Base-by-base conservation (phyloP, 2,329 filamentous ascomycete species). In the Hypomyces rosellus region DNA sequence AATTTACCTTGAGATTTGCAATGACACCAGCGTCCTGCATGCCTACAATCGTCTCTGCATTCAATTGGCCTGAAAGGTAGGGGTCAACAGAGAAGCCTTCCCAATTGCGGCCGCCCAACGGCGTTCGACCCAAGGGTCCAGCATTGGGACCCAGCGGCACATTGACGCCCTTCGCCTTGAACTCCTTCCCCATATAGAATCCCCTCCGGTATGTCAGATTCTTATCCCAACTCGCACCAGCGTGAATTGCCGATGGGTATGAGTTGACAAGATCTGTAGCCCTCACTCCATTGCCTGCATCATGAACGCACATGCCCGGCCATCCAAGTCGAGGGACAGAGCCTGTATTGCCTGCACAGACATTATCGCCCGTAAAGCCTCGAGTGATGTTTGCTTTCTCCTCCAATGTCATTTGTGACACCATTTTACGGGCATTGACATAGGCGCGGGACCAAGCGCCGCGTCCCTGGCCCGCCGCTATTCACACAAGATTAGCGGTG, bases 11-110 rank as follows among this genome's bases (percentile, higher is more conserved):
- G 74, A 74, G 82, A 70, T 84, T 88, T 50, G 89, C 87, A 64
- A 95, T 86, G 36, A 92, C 82, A 59, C 88, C 88, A 3, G 84
- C 82, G 60, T 84, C 81, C 63, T 93, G 88, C 47, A 89, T 87
- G 30, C 87, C 88, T 55, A 79, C 75, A 58, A 92, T 80, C 1
- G 85, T 86, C 60, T 88, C 78, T n/a, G 79, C 79, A 52, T 86
- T 85, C 50, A 87, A 73, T 52, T 82, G 75, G 16, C 88, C 89
- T 1, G 86, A 84, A 6, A 90, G 74, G 13, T 82, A 82, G 0
- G 86, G 85, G 59, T 90, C 86, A 3, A 80, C 69, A 1, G 83
- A 85, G 61, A 89, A 89, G 0, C 81, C 82, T 63, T 90, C 86
- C 86, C 86, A 90, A 55, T 82, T 88, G 30, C 87, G 76, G 1